Base-by-base conservation (phyloP, 306 rosid species). In the Cicer arietinum region DNA sequence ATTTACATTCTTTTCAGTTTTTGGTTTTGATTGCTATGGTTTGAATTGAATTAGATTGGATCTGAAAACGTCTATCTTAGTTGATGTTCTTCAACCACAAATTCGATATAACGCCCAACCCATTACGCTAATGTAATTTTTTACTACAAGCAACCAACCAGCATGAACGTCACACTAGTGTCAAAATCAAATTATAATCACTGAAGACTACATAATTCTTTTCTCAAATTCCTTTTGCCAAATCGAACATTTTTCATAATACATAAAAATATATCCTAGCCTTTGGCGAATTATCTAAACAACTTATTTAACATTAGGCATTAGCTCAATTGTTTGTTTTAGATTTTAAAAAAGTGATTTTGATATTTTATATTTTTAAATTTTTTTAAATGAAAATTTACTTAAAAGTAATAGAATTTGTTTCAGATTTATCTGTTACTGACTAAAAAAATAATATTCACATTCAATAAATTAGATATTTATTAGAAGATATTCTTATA, bases 71-170 rank as follows among this genome's bases (percentile, higher is more conserved):
- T 30, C 37, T 30, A 3, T 30, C 35, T 25, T 25, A 25, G 5
- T 30, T 71, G 60, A 71, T 42, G 67, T 79, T 14, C 68, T 73
- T 79, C 11, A 7, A 56, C 51, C 22, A 67, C 42, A 68, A 41
- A 50, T 40, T 8, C 54, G 20, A 71, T 42, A 45, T 40, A 45
- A 44, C 65, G 69, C 7, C 89, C 75, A 48, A 65, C 3, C 73
- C 79, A 76, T 70, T 62, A 83, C 83, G 85, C 77, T 44, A 80
- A 47, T 77, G 62, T 13, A 47, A 52, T 45, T 63, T 74, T 74
- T 66, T 76, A 65, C 84, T 18, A 63, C 82, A 87, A 85, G 88
- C 82, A 80, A 67, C 74, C 77, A 84, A 74, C 82, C 74, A 84
- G 76, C 83, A 71, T 84, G 41, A 22, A 48, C 30, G 45, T 76